Evolutionary conservation across 176 grass and related monocot genomes (phyloP).

Genomic region (Aegilops longissima): DNA sequence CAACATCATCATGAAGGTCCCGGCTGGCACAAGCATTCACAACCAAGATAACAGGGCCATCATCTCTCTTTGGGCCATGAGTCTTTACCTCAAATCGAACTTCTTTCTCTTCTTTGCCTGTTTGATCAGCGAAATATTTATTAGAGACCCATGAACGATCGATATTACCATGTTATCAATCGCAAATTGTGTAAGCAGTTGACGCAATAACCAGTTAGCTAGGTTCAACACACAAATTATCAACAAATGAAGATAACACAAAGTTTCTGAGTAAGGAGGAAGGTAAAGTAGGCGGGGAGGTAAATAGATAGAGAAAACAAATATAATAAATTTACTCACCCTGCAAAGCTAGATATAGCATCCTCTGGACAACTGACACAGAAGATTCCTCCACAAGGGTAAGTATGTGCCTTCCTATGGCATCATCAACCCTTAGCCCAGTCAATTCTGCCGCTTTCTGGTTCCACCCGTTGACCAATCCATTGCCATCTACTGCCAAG

Average conservation of each 20-base stretch:
- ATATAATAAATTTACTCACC: slow-evolving; percentile 39
- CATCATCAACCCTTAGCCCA: slow-evolving; percentile 71
- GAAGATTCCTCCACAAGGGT: slow-evolving; percentile 77
- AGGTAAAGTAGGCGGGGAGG: background rate
- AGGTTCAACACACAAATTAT: background rate
- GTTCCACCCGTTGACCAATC: slow-evolving; percentile 93
- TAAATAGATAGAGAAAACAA: slow-evolving; percentile 11
- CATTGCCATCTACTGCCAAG: slow-evolving; percentile 83
- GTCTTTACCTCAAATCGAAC: slow-evolving; percentile 92
- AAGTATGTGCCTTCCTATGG: slow-evolving; percentile 87
- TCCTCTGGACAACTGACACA: slow-evolving; percentile 58
- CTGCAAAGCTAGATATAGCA: slow-evolving; percentile 84
- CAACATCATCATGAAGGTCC: slow-evolving; percentile 69
- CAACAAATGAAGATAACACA: background rate
- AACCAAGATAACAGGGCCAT: slow-evolving; percentile 68
- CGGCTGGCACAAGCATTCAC: slow-evolving; percentile 91
- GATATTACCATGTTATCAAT: background rate
- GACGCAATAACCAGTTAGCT: background rate
- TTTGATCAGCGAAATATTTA: slow-evolving; percentile 24
- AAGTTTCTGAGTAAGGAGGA: background rate
- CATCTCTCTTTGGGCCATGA: slow-evolving; percentile 53
- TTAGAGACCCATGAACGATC: slow-evolving; percentile 14
- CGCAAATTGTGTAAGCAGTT: slow-evolving; percentile 3
- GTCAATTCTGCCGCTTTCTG: slow-evolving; percentile 79
- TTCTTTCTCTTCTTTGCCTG: slow-evolving; percentile 87